Base-by-base conservation (phyloP, 306 rosid genomes). In the Cajanus cajan region DNA sequence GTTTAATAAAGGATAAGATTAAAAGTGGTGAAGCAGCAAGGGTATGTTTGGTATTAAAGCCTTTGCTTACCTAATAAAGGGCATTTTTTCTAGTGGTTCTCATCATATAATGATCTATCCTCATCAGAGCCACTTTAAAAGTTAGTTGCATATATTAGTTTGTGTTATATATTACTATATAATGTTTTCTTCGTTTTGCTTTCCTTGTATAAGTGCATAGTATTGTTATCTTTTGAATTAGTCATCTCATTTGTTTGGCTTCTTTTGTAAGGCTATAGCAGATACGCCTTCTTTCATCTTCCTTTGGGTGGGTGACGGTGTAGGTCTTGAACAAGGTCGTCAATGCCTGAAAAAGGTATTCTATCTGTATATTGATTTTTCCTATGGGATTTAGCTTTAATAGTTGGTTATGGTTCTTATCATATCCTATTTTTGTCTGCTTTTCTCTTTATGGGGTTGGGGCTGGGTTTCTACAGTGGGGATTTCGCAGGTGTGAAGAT, bases 291-390 rank as follows among this genome's bases (percentile, higher is more conserved):
- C 97, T 55, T 96, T 96, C 88, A 93, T 96, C 82, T 96, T 96
- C 88, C 97, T 96, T 75, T 96, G 99, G 99, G 99, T 96, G 82
- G 99, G 99, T 16, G 99, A 96, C 9, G 98, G 94, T 78, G 90
- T 85, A 48, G 99, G 99, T 80, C 99, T 96, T 84, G 99, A 96
- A 92, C 99, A 96, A 90, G 99, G 99, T 44, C 97, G 99, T 68
- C 99, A 96, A 78, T 96, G 99, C 84, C 89, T 96, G 11, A 96
- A 96, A 84, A 96, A 96, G 98, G 99, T 96, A 76, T 41, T 15
- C 80, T 44, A 39, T 76, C 63, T 72, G 51, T 72, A 77, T 61
- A 41, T 62, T 25, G 47, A 68, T 39, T 13, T 79, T 63, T 19
- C 50, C 18, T 36, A 73, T 18, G 0, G 16, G 65, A 41, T 24